These are phyloP conservation scores for Boletus vermiculosoides DNA, from an alignment of 768 basidiomycete genomes.

Conservation along the genomic window DNA sequence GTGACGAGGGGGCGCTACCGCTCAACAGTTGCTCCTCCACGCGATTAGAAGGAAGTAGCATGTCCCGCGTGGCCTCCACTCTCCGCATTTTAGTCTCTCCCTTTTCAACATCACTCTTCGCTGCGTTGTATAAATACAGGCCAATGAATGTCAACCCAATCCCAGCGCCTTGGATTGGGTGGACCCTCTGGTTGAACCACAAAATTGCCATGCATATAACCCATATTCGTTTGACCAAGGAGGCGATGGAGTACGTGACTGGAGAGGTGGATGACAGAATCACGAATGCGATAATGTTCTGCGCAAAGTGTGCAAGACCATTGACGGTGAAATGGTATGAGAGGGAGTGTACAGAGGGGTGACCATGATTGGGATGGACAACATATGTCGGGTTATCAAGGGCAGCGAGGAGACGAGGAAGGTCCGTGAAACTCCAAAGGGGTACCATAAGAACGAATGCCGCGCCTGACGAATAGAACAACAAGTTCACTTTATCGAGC, in stretches of 20 bases:
- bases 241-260: constrained; percentile 98
- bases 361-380: constrained; percentile 45
- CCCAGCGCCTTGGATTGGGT: constrained; percentile 83
- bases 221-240: constrained; percentile 94
- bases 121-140: constrained; percentile 93
- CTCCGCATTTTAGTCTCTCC: constrained; percentile 87
- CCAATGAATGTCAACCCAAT: constrained; percentile 88
- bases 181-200: constrained; percentile 90
- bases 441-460: constrained; percentile 97
- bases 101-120: constrained; percentile 88
- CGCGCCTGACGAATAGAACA: constrained; percentile 91
- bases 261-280: constrained; percentile 95
- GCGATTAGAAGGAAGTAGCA: constrained; percentile 68
- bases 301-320: constrained; percentile 93
- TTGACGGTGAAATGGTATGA: constrained; percentile 87
- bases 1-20: constrained; percentile 36
- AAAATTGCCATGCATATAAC: constrained; percentile 97
- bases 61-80: constrained; percentile 66
- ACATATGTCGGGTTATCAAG: constrained; percentile 41
- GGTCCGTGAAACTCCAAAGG: constrained; percentile 89
- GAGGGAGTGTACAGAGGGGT: constrained; percentile 59
- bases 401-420: constrained; percentile 60
- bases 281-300: constrained; percentile 97
- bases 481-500: constrained; percentile 94
- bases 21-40: constrained; percentile 53